Base-by-base conservation (phyloP, 805 yeast species). In the Suhomyces sp. region DNA sequence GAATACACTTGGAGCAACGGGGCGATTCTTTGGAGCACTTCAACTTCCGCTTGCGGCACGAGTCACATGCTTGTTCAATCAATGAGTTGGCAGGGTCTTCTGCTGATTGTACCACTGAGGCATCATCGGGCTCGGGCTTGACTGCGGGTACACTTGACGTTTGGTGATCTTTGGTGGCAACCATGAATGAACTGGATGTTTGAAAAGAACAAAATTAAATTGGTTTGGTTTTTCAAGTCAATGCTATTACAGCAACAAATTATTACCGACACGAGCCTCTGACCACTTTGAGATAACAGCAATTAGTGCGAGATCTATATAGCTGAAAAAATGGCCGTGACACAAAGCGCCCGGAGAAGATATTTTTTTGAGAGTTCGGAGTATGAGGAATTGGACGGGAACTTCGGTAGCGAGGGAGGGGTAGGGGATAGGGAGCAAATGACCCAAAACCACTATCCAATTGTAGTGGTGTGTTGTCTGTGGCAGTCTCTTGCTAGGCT, bases 1-100 rank as follows among this genome's bases (percentile, higher is more conserved):
- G 82, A 6, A 77, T 67, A 71, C 97, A 90, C 62, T 88, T 88
- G 45, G 85, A 73, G 63, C 96, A 90, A 57, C 79, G 81, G 2
- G 96, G 97, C 26, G 70, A 76, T 54, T 85, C 89, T 62, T 88
- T 90, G 29, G 96, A 84, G 65, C 97, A 90, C 64, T 85, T 86
- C 54, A 89, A 76, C 69, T 90, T 90, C 51, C 94, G 77, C 59
- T 84, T 81, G 36, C 96, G 80, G 65, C 97, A 90, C 3, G 92
- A 84, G 67, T 90, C 96, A 68, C 97, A 90, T 8, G 85, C 85
- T 63, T 81, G 86, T 62, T 81, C 85, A 29, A 80, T 78, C 15
- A 57, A 46, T 15, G 47, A 44, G 24, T 15, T 15, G 10, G 44
- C 19, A 22, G 46, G 8, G 17, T 33, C 36, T n/a, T 33, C 36